Evolutionary conservation across 352 stramenopile genomes (phyloP), one percentile per base, ranked within the genome.

Genomic region (Phytophthora cactorum): DNA sequence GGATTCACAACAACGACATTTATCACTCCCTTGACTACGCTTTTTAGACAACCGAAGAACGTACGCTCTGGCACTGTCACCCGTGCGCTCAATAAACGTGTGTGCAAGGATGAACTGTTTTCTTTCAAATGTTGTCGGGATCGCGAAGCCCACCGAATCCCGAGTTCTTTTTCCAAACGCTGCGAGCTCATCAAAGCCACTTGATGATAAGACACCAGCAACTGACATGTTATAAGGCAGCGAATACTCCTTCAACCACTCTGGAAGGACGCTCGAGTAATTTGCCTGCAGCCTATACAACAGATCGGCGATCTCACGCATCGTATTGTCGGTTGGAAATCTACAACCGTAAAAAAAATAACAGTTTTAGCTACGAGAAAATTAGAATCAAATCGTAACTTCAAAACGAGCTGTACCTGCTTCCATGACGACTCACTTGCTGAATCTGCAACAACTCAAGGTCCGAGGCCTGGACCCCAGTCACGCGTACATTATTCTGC

Each of bases 391-490:
- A 2, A 25, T 25, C 7, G 12, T 36, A 17, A 25, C 9, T 10
- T 52, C 3, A 11, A n/a, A 7, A 53, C 45, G 10, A 43, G 17
- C 6, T 65, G 10, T 55, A 92, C 79, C 84, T 74, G 45, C 86
- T 82, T 45, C 84, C 84, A 34, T 92, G 84, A n/a, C 84, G 79
- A 29, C 70, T 74, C 28, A 92, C 68, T 47, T 90, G 49, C 44
- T 92, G 80, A 54, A 81, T 77, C 58, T 92, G 84, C 15, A 88
- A 45, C 36, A 90, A 65, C n/a, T 83, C 68, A n/a, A 90, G 70
- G 11, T 84, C 64, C 10, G 54, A 63, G 6, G 36, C 54, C 50
- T 74, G 63, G n/a, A 74, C 45, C 31, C 70, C 72, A 49, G 34
- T 50, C 36, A 55, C 57, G 2, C 38, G 47, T 27, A 62, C 51